A percentile compares a stretch with the other conserved stretches of the same genome.
These are phyloP conservation scores for Rhynchosporium graminicola DNA, from an alignment of 2,329 filamentous ascomycete genomes.

Conservation along the genomic window DNA sequence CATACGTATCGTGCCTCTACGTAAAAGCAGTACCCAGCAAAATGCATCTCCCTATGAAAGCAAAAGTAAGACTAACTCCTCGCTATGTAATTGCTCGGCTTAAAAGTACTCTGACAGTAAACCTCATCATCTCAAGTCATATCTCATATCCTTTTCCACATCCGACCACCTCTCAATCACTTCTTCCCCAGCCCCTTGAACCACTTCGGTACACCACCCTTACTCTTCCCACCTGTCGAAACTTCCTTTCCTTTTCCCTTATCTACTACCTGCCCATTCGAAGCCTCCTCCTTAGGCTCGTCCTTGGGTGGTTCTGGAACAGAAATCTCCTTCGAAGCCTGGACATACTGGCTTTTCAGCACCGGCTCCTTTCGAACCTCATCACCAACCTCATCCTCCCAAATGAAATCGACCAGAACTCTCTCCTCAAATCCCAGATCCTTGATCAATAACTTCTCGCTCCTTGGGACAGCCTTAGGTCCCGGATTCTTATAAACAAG, in stretches of 20 bases:
- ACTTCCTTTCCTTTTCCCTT: constrained; percentile 37
- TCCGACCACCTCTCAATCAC: constrained; percentile 43
- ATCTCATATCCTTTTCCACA: neutral
- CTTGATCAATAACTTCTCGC: constrained; percentile 61
- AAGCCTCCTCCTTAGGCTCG: constrained; percentile 45
- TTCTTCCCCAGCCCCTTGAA: constrained; percentile 73
- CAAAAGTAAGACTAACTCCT: constrained; percentile 30
- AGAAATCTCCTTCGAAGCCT: constrained; percentile 66
- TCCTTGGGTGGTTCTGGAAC: constrained; percentile 57
- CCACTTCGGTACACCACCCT: constrained; percentile 63
- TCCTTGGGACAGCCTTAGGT: constrained; percentile 44
- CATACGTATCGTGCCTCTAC: neutral
- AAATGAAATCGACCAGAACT: constrained; percentile 75
- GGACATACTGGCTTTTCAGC: constrained; percentile 50
- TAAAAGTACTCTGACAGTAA: constrained; percentile 3
- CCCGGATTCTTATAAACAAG: constrained; percentile 47
- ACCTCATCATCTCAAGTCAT: constrained; percentile 11
- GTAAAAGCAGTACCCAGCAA: neutral
- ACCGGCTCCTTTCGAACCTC: constrained; percentile 51
- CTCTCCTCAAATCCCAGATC: constrained; percentile 70
- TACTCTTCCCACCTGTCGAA: constrained; percentile 41
- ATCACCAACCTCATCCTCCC: constrained; percentile 64
- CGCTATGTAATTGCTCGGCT: constrained; percentile 30
- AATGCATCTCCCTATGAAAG: neutral
- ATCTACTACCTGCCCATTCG: constrained; percentile 28